Base-by-base conservation (phyloP, 2,329 filamentous ascomycete species). In the Fusarium agapanthi region DNA sequence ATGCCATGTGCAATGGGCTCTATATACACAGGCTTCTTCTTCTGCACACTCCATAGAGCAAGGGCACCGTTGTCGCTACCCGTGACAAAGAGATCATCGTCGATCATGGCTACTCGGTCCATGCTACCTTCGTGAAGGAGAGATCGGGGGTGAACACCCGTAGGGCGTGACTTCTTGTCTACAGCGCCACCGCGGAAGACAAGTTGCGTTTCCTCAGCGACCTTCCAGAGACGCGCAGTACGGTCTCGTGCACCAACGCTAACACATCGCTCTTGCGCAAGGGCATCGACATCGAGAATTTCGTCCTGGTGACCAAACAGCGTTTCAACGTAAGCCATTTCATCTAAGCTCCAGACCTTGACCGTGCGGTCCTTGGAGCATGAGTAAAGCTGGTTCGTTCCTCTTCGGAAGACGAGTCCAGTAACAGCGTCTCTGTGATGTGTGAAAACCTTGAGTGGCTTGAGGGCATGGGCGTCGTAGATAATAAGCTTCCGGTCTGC, bases 261-360 rank as follows among this genome's bases (percentile, higher is more conserved):
- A 67, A 98, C 88, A 80, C 96, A 98, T 54, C 94, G 91, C 81
- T 98, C 96, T 75, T 95, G 91, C 5, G 92, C 91, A 70, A 97
- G 87, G 28, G 94, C 92, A 72, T 93, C 93, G 61, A 99, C 89
- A 78, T 95, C 93, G 41, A 95, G 87, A 10, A 98, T 93, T 72
- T 93, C 88, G 80, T 98, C 95, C 80, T 98, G 95, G 83, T 99
- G 96, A 48, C 96, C 96, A 79, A 98, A 98, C 1, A 99, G 87
- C 0, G 95, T 98, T 82, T 99, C 96, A 35, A 98, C 90, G 79
- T 98, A 99, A 50, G 95, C 94, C 69, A 97, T 87, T 80, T 97
- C 95, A 76, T 97, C 93, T 47, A 98, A 85, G 74, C 92, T 95
- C 94, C 95, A 99, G 37, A 97, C 92, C 82, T 98, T 98, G 79